Conservation (phyloP, 805 yeast species). For the Cyberlindnera maritima region DNA sequence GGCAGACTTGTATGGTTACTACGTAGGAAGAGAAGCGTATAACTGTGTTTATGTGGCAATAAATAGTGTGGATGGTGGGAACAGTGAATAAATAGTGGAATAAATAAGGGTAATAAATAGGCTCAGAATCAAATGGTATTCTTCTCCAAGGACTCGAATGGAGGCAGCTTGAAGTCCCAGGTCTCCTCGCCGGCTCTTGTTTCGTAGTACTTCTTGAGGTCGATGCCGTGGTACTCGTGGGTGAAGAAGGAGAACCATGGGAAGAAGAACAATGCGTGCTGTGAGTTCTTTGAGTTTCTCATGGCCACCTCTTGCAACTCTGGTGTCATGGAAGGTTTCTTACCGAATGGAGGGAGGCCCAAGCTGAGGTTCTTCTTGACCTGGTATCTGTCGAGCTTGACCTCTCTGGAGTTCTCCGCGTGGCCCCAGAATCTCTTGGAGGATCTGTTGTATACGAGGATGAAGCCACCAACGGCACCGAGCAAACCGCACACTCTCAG, state of each 20-base stretch:
- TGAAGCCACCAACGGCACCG: slow-evolving; percentile 73
- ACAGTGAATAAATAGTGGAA: background rate
- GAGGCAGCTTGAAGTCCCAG: slow-evolving; percentile 25
- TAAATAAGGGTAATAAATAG: slow-evolving; percentile 5
- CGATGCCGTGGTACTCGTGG: slow-evolving; percentile 83
- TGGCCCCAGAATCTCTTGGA: slow-evolving; percentile 76
- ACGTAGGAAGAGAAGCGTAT: background rate
- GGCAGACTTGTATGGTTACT: background rate
- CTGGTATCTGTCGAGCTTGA: slow-evolving; percentile 68
- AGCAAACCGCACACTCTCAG: slow-evolving; percentile 59
- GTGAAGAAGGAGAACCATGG: slow-evolving; percentile 83
- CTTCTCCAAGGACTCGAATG: slow-evolving; percentile 22
- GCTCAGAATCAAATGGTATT: slow-evolving; percentile 8
- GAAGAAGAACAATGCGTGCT: slow-evolving; percentile 52
- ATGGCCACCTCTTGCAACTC: slow-evolving; percentile 73
- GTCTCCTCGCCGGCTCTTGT: slow-evolving; percentile 26
- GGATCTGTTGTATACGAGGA: slow-evolving; percentile 64
- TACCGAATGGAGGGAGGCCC: slow-evolving; percentile 67
- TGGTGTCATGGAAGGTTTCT: slow-evolving; percentile 54
- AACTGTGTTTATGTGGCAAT: too few species aligned
- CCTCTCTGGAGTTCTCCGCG: slow-evolving; percentile 70
- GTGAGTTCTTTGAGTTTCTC: slow-evolving; percentile 74
- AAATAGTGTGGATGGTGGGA: too few species aligned
- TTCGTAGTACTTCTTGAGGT: slow-evolving; percentile 47
- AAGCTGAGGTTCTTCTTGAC: slow-evolving; percentile 61